These are phyloP conservation scores for Coccomyxa subellipsoidea DNA, from an alignment of 163 green algal genomes.

Conservation along the genomic window DNA sequence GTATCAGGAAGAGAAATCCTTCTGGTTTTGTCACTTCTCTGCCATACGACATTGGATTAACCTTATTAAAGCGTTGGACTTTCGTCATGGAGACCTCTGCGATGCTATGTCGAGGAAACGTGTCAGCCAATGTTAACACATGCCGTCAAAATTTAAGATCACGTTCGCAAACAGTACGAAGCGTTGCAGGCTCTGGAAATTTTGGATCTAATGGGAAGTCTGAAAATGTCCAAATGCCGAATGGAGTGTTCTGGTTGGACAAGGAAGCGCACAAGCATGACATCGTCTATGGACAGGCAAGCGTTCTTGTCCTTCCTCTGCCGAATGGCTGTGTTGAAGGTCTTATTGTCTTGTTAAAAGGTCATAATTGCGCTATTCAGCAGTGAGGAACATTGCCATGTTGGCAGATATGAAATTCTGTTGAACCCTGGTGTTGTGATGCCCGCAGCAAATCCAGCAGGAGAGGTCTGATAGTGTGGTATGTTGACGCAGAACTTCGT, in stretches of 20 bases:
- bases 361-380: too few relatives aligned
- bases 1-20: neutral
- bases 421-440: neutral
- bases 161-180: neutral
- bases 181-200: neutral
- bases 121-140: neutral
- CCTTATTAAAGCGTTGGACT: too few relatives aligned
- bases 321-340: too few relatives aligned
- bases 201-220: neutral
- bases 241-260: slow-evolving; percentile 15
- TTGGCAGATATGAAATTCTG: neutral
- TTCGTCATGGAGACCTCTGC: neutral
- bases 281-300: slow-evolving; percentile 15
- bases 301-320: neutral
- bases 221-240: slow-evolving; percentile 10
- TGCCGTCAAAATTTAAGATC: neutral
- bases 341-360: too few relatives aligned
- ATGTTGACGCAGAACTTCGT: slow-evolving; percentile 17
- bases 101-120: neutral
- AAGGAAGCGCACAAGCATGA: slow-evolving; percentile 17
- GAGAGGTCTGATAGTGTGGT: neutral
- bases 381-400: neutral
- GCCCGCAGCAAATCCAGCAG: too few relatives aligned
- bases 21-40: neutral
- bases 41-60: too few relatives aligned